phyloP scores from a whole-genome alignment of 2,329 filamentous ascomycete genomes.

The Ophiostoma triangulosporum region DNA sequence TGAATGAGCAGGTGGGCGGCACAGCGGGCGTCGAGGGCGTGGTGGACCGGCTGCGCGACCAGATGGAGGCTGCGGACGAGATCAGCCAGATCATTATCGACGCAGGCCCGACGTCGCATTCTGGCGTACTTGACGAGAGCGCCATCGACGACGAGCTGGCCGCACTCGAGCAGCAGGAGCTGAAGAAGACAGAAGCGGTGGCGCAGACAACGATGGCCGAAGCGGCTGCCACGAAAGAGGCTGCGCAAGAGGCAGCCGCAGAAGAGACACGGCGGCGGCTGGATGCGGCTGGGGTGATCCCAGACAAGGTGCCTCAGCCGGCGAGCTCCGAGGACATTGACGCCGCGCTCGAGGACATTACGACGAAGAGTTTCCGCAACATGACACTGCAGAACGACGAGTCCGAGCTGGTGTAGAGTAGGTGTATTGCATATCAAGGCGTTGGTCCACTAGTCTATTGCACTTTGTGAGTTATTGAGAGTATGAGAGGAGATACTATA shows the following conservation, averaged over 20 bases:
- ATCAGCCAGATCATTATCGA: slow-evolving; percentile 66
- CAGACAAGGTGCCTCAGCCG: neutral
- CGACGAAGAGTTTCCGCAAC: slow-evolving; percentile 15
- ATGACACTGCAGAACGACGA: slow-evolving; percentile 24
- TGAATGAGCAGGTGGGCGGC: slow-evolving; percentile 70
- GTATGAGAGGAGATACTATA: no score
- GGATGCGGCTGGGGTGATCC: slow-evolving; percentile 29
- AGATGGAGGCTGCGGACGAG: slow-evolving; percentile 75
- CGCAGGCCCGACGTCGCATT: slow-evolving; percentile 22
- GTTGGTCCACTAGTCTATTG: no score
- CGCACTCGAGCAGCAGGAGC: slow-evolving; percentile 51
- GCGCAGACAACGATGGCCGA: slow-evolving; percentile 27
- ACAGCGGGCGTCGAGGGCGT: slow-evolving; percentile 62
- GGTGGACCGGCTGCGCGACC: slow-evolving; percentile 60
- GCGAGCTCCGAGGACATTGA: neutral
- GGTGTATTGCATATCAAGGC: no score
- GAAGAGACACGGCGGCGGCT: slow-evolving; percentile 36
- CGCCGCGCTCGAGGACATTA: slow-evolving; percentile 7
- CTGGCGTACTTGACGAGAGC: slow-evolving; percentile 51
- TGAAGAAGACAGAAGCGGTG: slow-evolving; percentile 20
- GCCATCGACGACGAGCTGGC: slow-evolving; percentile 85
- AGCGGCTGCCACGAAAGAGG: slow-evolving; percentile 22
- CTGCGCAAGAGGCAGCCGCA: slow-evolving; percentile 20
- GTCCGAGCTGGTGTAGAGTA: neutral
- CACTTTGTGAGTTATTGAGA: no score